Conservation (phyloP, 495 filamentous ascomycete genomes). For the Daldinia bambusicola region DNA sequence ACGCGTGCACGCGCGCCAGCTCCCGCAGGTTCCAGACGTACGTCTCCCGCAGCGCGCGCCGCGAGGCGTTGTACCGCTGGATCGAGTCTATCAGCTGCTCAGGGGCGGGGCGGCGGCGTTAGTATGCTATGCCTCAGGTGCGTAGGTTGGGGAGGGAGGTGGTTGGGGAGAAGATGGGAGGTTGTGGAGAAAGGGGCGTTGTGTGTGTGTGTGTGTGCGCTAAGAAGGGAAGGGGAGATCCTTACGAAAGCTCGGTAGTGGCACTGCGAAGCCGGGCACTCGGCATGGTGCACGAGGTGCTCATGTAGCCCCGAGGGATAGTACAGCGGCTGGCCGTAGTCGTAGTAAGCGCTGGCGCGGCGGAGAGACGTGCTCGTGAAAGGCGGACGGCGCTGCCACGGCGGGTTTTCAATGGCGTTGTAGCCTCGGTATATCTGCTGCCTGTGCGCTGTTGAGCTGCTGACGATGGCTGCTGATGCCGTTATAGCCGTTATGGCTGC, state of each 20-base stretch:
- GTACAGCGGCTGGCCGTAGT: slow-evolving; percentile 22
- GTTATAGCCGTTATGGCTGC: slow-evolving; percentile 27
- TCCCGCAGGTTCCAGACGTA: slow-evolving; percentile 44
- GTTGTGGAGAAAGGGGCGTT: neutral
- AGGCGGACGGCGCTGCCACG: slow-evolving; percentile 19
- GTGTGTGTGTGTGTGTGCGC: too few species aligned
- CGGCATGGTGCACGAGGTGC: slow-evolving; percentile 26
- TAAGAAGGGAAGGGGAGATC: neutral
- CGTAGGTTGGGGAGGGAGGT: neutral
- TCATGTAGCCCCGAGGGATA: slow-evolving; percentile 27
- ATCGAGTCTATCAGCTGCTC: slow-evolving; percentile 42
- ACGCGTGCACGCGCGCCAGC: slow-evolving; percentile 33
- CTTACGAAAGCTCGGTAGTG: slow-evolving; percentile 46
- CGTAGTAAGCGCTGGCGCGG: slow-evolving; percentile 18
- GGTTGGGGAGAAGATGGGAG: neutral
- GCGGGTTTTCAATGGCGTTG: slow-evolving; percentile 22
- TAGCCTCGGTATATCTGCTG: slow-evolving; percentile 8
- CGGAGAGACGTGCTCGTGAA: slow-evolving; percentile 23
- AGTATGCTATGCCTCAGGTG: too few species aligned
- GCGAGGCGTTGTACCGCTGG: slow-evolving; percentile 38
- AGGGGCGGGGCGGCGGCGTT: too few species aligned
- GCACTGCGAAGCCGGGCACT: slow-evolving; percentile 31
- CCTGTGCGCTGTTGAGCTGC: slow-evolving; percentile 22
- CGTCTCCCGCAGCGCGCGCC: slow-evolving; percentile 35
- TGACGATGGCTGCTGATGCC: slow-evolving; percentile 28